These are phyloP conservation scores for Moesziomyces sp. DNA, from an alignment of 1,284 basidiomycete genomes.

Conservation along the genomic window DNA sequence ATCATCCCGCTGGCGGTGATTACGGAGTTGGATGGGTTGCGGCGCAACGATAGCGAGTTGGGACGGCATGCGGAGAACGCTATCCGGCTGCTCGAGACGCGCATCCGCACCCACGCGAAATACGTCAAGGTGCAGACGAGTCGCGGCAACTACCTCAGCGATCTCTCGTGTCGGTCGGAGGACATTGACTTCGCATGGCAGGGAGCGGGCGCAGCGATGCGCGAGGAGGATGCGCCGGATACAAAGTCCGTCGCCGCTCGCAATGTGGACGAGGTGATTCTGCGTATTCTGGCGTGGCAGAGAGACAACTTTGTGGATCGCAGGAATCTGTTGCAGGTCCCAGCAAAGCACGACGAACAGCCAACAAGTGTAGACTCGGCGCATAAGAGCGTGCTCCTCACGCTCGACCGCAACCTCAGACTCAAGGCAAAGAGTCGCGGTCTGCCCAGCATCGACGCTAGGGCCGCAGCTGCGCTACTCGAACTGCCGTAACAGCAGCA, in stretches of 20 bases:
- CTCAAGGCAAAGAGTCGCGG: slow-evolving; percentile 75
- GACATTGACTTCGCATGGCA: slow-evolving; percentile 76
- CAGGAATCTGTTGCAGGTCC: slow-evolving; percentile 72
- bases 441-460: slow-evolving; percentile 77
- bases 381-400: slow-evolving; percentile 86
- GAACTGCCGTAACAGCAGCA: slow-evolving; percentile 4
- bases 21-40: slow-evolving; percentile 93
- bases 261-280: slow-evolving; percentile 93
- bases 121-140: slow-evolving; percentile 94
- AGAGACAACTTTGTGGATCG: slow-evolving; percentile 90
- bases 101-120: slow-evolving; percentile 78
- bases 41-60: slow-evolving; percentile 77
- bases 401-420: slow-evolving; percentile 83
- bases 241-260: slow-evolving; percentile 72
- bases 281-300: slow-evolving; percentile 91
- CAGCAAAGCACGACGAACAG: slow-evolving; percentile 13
- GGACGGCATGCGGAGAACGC: slow-evolving; percentile 75
- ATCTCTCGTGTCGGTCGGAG: slow-evolving; percentile 85
- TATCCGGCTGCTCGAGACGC: slow-evolving; percentile 78
- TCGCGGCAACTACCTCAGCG: slow-evolving; percentile 89
- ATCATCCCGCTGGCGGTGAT: slow-evolving; percentile 83
- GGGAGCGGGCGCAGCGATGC: slow-evolving; percentile 2
- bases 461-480: slow-evolving; percentile 20
- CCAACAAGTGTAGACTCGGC: slow-evolving; percentile 66
- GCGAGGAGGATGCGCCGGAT: slow-evolving; percentile 3